These are phyloP conservation scores for Pinus albicaulis DNA, from an alignment of 75 land plant species.

Conservation along the genomic window DNA sequence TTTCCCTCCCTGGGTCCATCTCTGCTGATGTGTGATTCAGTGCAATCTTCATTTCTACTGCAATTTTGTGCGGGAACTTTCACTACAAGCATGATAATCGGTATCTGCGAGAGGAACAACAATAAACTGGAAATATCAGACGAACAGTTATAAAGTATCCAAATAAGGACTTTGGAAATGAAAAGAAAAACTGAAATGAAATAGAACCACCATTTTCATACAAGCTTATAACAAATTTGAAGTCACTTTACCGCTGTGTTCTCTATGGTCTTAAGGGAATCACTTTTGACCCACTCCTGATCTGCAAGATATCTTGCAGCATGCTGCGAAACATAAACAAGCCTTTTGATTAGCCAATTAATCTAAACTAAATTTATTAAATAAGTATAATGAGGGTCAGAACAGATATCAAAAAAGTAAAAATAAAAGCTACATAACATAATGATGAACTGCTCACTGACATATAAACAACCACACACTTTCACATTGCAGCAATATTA, in stretches of 20 bases:
- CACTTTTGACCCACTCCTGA: constrained; percentile 98
- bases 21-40: neutral
- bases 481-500: neutral
- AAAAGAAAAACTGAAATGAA: constrained; percentile 3
- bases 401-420: neutral
- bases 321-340: constrained; percentile 63
- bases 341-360: constrained; percentile 1
- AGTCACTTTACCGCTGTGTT: constrained; percentile 76
- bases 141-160: neutral
- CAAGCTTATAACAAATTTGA: neutral
- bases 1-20: neutral
- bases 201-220: constrained; percentile 3
- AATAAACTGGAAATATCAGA: constrained; percentile 5
- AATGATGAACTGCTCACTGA: neutral
- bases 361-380: neutral
- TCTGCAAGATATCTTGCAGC: constrained; percentile 97
- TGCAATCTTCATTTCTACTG: constrained; percentile 1
- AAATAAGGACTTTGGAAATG: neutral
- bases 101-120: constrained; percentile 56
- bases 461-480: neutral
- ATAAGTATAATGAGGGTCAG: neutral
- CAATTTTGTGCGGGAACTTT: constrained; percentile 43
- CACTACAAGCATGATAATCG: constrained; percentile 90
- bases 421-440: neutral
- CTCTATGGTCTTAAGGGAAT: constrained; percentile 93